Base-by-base conservation (phyloP, 352 stramenopile genomes). In the Phytophthora pistaciae region DNA sequence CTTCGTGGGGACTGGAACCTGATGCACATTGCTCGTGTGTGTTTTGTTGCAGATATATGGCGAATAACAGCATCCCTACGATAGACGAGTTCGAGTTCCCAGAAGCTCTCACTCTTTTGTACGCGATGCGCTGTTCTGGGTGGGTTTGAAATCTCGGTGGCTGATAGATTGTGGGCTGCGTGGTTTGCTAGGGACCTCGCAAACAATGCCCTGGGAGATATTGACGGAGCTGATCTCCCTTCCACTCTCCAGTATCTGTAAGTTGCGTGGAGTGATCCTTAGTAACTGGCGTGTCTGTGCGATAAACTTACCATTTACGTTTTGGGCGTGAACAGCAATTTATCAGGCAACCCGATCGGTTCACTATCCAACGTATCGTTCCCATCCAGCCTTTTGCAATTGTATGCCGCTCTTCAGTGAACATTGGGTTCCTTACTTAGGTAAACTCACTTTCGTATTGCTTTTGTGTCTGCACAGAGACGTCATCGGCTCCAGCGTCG, bases 321-420 rank as follows among this genome's bases (percentile, higher is more conserved):
- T 23, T 18, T 63, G 1, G 29, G 3, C 67, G 18, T 49, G 27
- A 31, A 38, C 62, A 87, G 79, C 44, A 83, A 83, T 33, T 64
- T 83, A 29, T 83, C 79, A 21, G 63, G 72, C 14, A 87, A 87
- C 27, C 68, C 66, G 1, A 77, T 87, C 46, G 57, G 67, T 5
- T 77, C 68, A 18, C 33, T 85, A 14, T 64, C 67, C 4, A 66
- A 69, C 10, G 56, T 58, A 3, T 68, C 67, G 2, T 69, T 83
- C 23, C 77, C 75, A 9, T 60, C 77, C 7, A 75, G 44, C 13
- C 60, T 87, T 27, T 38, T 72, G 10, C 59, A 74, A 27, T 60
- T 87, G 79, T 87, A 68, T 21, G 79, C 18, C 18, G 8, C 42
- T 49, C 20, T 49, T 29, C 14, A 27, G 14, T 48, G 27, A n/a